phyloP scores from a whole-genome alignment of 2,329 filamentous ascomycete genomes.

The Aureobasidium sp. region DNA sequence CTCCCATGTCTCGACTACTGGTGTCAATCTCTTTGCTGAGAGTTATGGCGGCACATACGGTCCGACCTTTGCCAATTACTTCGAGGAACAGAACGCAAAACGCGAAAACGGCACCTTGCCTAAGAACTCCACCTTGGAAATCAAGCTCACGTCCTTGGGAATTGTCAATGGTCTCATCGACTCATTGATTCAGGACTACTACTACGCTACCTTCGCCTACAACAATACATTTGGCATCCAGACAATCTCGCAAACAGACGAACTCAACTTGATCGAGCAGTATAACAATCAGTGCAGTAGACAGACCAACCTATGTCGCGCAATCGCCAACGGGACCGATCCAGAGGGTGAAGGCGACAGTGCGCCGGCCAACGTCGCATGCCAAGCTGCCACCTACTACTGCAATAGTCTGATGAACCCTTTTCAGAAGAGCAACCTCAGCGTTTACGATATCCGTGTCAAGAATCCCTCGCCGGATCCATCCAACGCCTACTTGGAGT shows the following conservation, averaged over 20 bases:
- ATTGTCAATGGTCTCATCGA: constrained; percentile 68
- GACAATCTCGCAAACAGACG: constrained; percentile 46
- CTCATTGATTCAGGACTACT: constrained; percentile 51
- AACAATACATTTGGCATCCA: constrained; percentile 60
- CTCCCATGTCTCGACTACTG: constrained; percentile 34
- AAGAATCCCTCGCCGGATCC: constrained; percentile 29
- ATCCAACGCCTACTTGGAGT: constrained; percentile 40
- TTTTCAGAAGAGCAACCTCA: constrained; percentile 23
- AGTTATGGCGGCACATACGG: constrained; percentile 58
- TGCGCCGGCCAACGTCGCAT: constrained; percentile 25
- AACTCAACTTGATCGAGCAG: constrained; percentile 36
- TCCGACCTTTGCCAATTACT: constrained; percentile 51
- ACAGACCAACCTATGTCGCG: constrained; percentile 28
- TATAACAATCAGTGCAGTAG: constrained; percentile 48
- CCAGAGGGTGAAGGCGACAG: constrained; percentile 29
- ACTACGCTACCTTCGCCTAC: constrained; percentile 49
- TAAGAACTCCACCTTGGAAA: constrained; percentile 46
- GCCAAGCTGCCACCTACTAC: constrained; percentile 21
- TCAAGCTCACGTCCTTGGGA: constrained; percentile 55
- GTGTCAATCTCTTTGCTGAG: constrained; percentile 57
- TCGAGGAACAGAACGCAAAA: constrained; percentile 54
- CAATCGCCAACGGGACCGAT: constrained; percentile 24
- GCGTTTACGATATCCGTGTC: constrained; percentile 41
- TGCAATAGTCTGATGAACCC: constrained; percentile 19
- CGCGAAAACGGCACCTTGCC: constrained; percentile 44